Conservation (phyloP, 108 stramenopile genomes). For the Mediolabrus comicus region DNA sequence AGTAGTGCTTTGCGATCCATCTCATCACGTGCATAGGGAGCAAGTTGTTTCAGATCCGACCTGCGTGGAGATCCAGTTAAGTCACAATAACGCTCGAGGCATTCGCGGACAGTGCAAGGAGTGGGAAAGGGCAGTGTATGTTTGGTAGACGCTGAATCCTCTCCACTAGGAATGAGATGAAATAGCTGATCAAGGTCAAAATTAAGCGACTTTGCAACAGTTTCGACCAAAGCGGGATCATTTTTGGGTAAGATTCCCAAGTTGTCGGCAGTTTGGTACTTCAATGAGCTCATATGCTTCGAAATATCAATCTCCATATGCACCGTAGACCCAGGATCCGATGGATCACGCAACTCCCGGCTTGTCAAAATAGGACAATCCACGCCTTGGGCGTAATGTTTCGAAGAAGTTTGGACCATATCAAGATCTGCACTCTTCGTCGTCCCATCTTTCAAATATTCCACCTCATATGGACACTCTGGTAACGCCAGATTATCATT, state of each 20-base stretch:
- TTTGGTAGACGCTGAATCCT: slow-evolving; percentile 50
- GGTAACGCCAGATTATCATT: slow-evolving; percentile 34
- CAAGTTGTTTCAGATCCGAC: slow-evolving; percentile 85
- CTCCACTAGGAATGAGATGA: slow-evolving; percentile 32
- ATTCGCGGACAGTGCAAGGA: slow-evolving; percentile 88
- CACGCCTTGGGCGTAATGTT: slow-evolving; percentile 75
- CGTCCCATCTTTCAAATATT: slow-evolving; percentile 33
- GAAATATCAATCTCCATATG: slow-evolving; percentile 95
- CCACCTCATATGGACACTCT: slow-evolving; percentile 57
- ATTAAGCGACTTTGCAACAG: slow-evolving; percentile 64
- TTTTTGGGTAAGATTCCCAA: slow-evolving; percentile 91
- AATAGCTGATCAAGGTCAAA: slow-evolving; percentile 68
- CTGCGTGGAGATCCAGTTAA: slow-evolving; percentile 84
- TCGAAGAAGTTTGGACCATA: slow-evolving; percentile 66
- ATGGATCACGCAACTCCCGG: slow-evolving; percentile 76
- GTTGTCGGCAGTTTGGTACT: slow-evolving; percentile 96
- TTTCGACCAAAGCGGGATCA: slow-evolving; percentile 58
- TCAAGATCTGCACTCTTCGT: slow-evolving; percentile 29
- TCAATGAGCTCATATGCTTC: slow-evolving; percentile 34
- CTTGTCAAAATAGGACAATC: slow-evolving; percentile 69
- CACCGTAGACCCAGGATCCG: slow-evolving; percentile 83
- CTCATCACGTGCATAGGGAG: slow-evolving; percentile 71
- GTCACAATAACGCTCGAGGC: slow-evolving; percentile 89
- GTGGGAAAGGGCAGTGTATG: slow-evolving; percentile 90
- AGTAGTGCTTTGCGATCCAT: slow-evolving; percentile 76